A percentile compares a stretch with the other conserved stretches of the same genome.
These are phyloP conservation scores for Clonostachys solani DNA, from an alignment of 2,329 filamentous ascomycete genomes.

Conservation along the genomic window DNA sequence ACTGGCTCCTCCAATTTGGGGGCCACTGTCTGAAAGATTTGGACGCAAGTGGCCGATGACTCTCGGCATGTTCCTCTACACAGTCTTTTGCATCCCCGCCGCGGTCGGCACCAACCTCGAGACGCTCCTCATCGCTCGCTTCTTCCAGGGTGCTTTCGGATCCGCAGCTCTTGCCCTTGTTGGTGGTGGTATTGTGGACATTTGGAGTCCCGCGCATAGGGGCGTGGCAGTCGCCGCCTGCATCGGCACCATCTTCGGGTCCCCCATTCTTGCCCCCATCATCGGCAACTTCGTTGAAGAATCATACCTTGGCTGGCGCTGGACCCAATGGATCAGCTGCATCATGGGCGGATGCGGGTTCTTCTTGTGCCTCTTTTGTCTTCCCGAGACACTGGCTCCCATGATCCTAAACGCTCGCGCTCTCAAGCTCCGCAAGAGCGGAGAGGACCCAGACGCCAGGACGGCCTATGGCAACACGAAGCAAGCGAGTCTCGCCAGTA, in stretches of 20 bases:
- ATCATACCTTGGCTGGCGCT: constrained; percentile 22
- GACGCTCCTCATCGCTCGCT: constrained; percentile 54
- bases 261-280: constrained; percentile 53
- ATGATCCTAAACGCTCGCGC: constrained; percentile 26
- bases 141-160: constrained; percentile 55
- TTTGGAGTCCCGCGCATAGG: constrained; percentile 42
- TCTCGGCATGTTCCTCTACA: constrained; percentile 54
- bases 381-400: too few species aligned
- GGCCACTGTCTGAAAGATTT: constrained; percentile 60
- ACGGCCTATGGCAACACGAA: constrained; percentile 4
- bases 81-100: constrained; percentile 60
- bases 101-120: constrained; percentile 51
- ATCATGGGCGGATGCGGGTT: background rate
- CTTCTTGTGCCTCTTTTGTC: too few species aligned
- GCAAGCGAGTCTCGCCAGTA: constrained; percentile 33
- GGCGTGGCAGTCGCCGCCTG: constrained; percentile 47
- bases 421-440: constrained; percentile 44
- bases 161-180: constrained; percentile 49
- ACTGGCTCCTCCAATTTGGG: constrained; percentile 52
- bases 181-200: constrained; percentile 49
- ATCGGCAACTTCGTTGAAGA: constrained; percentile 44
- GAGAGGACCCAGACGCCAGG: constrained; percentile 19
- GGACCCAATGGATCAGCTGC: constrained; percentile 5
- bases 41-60: constrained; percentile 55
- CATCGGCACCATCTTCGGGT: constrained; percentile 27